Evolutionary conservation across 164 flowering plant genomes (phyloP), one percentile per base, ranked within the genome.

Genomic region (Annona cherimola): DNA sequence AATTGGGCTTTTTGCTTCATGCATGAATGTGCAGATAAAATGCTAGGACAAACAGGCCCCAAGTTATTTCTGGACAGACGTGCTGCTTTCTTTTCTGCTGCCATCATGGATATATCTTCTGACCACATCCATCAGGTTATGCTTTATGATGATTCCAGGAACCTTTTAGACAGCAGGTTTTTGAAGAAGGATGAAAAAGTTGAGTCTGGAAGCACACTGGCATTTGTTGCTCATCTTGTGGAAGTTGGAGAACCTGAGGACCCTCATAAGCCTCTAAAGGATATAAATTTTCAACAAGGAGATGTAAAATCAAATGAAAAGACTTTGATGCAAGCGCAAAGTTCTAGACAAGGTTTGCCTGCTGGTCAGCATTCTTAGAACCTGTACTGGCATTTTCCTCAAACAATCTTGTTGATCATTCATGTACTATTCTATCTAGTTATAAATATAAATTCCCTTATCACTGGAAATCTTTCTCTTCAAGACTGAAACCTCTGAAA

Each of bases 131-230:
- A 26, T 26, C 84, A 94, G 97, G 81, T 86, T 40, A 76, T 74
- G 82, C 92, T 95, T 20, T 91, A 86, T 68, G 97, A 92, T 81
- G 96, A 88, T 4, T 76, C 79, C 67, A 86, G 86, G 74, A 82
- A 83, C 73, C 83, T 87, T 19, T 69, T 91, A 82, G 85, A 81
- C 19, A 83, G 87, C 62, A 88, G 84, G 78, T 76, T 85, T 26
- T 61, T 92, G 85, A 91, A 87, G 77, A 83, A 80, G 11, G 89
- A 83, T 50, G 95, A 92, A 74, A 76, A 72, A 40, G 81, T 94
- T 44, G 75, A 64, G 63, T 71, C 86, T 40, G 95, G 95, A 19
- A 88, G 83, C 76, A 76, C 87, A 39, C 66, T 92, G 64, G 71
- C 84, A 14, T 89, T 91, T 73, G 80, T 77, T 77, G 71, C 84